Base-by-base conservation (phyloP, 1,284 basidiomycete genomes). In the Puccinia triticina region DNA sequence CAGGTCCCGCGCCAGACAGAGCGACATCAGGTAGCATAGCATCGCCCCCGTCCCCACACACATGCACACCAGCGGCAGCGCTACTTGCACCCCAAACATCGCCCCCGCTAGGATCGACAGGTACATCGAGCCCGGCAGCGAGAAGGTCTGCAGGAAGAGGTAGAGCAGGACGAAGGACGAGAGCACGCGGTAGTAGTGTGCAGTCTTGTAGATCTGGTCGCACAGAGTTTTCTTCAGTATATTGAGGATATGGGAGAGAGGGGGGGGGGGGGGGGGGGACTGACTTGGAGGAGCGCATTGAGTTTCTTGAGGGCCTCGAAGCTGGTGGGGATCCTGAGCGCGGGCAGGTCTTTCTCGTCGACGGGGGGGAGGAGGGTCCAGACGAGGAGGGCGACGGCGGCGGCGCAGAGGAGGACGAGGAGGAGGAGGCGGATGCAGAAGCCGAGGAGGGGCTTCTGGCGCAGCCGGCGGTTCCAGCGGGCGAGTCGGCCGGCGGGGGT, bases 71-170 rank as follows among this genome's bases (percentile, higher is more conserved):
- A 98, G 90, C 0, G 94, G 92, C 1, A 98, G 90, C 0, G 96
- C 96, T 10, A 92, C 88, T 0, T 93, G 88, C n/a, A 97, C 92
- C 50, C 96, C 96, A 91, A 95, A 99, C 8, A 98, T 92, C 0
- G 96, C 96, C 46, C 96, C 96, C 18, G 94, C 95, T 11, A 98
- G 91, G 86, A 98, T 98, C 75, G 94, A 95, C 83, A 99, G 91
- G 87, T 99, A 99, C 96, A 98, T 98, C 32, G 94, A 96, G 0
- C 96, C 96, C 0, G 96, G 96, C 7, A 99, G 90, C 1, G 94
- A 95, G 88, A 98, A 99, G 0, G 95, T 94, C 89, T 99, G 96
- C 4, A 98, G 90, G 88, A 98, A 99, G 84, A 98, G 90, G 88
- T 97, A 98, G 0, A 94, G 93, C 83, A 86, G 82, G 23, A 87